A percentile compares a stretch with the other conserved stretches of the same genome.
phyloP scores from a whole-genome alignment of 1,139 yeast species.

The Ashbya aceris region DNA sequence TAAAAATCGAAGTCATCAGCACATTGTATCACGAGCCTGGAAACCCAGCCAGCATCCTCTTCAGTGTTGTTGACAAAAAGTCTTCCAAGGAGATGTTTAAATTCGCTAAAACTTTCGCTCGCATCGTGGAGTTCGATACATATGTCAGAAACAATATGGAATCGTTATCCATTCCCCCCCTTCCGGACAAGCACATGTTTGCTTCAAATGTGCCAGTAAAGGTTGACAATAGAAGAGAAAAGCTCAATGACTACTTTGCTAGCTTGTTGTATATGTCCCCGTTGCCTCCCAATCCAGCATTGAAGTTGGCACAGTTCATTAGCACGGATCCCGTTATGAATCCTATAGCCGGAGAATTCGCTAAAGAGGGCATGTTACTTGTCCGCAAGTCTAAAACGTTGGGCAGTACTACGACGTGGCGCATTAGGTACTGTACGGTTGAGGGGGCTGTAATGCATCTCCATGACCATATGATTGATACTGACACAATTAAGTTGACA shows the following conservation, averaged over 20 bases:
- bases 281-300: conserved; percentile 47
- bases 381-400: conserved; percentile 44
- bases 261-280: conserved; percentile 51
- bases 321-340: conserved; percentile 57
- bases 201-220: conserved; percentile 52
- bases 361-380: conserved; percentile 61
- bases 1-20: conserved; percentile 49
- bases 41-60: conserved; percentile 48
- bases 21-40: conserved; percentile 40
- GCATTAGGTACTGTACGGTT: conserved; percentile 61
- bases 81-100: conserved; percentile 64
- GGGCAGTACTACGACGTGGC: conserved; percentile 58
- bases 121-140: conserved; percentile 49
- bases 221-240: conserved; percentile 51
- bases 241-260: conserved; percentile 52
- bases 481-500: conserved; percentile 51
- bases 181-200: conserved; percentile 52
- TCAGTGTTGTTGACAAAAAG: conserved; percentile 51
- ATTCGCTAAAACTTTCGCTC: conserved; percentile 50
- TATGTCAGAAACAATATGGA: conserved; percentile 45
- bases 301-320: conserved; percentile 52
- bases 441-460: conserved; percentile 57
- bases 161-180: conserved; percentile 52
- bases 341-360: conserved; percentile 47
- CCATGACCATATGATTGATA: conserved; percentile 45